Base-by-base conservation (phyloP, 2,329 filamentous ascomycete species). In the Lachnellula arida region DNA sequence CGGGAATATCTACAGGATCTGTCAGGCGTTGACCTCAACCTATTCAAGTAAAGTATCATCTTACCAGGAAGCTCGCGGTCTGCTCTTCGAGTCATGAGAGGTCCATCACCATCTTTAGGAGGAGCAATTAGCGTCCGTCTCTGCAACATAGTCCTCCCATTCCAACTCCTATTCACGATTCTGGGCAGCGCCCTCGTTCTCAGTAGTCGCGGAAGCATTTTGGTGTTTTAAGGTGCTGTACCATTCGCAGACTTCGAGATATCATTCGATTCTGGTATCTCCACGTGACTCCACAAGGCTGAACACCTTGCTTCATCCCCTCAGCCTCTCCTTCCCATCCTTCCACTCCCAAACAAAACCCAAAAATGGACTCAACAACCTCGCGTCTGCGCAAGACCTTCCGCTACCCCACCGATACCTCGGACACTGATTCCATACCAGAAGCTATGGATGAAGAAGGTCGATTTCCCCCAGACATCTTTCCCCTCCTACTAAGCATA, bases 391-490 rank as follows among this genome's bases (percentile, higher is more conserved):
- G 91, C 66, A 87, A 81, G 65, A 87, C 88, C 8, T 94, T 95
- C 73, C 82, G 81, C 58, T 94, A 93, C 73, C 87, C 87, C 4
- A 73, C 76, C 55, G 84, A 87, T 65, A 78, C 79, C 48, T 76
- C 78, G 59, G 74, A 75, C 46, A 76, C 80, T 37, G 77, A 80
- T 69, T 72, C 71, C 23, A 72, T 77, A 32, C 79, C 81, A 12
- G 80, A 85, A 62, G 81, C 84, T 54, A 76, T 94, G 58, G 90
- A 94, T 69, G 88, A 92, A 72, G 81, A 92, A 79, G 87, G 87
- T 86, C 70, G 51, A 35, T 35, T 23, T 34, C 32, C 35, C 25
- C n/a, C 55, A 32, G 3, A 11, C 3, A 3, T 11, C 8, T 35
- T 42, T 34, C 51, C 28, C 22, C 37, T 8, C 34, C 40, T 23